Percentiles rank a stretch among this genome's conserved stretches.
Conservation (phyloP, 805 yeast genomes). For the Pichia cabralensis region DNA sequence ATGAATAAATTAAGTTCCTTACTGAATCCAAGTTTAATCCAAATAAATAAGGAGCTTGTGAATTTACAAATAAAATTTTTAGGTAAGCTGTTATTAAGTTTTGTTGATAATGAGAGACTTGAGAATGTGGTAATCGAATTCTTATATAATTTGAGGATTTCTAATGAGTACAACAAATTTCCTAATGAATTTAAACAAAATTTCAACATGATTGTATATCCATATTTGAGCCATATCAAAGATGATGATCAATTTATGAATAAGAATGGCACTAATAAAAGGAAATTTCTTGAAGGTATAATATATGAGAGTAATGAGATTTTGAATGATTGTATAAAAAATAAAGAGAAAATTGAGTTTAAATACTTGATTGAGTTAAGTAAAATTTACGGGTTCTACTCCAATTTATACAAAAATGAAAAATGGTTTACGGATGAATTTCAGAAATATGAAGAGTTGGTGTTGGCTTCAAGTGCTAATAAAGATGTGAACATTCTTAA, state of each 20-base stretch:
- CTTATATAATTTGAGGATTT: background rate
- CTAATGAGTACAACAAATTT: background rate
- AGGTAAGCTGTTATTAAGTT: conserved; percentile 2
- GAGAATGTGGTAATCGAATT: background rate
- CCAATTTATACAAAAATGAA: background rate
- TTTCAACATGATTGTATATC: conserved; percentile 1
- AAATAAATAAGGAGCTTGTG: conserved; percentile 6
- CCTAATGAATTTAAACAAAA: conserved; percentile 1
- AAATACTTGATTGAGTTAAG: conserved; percentile 7
- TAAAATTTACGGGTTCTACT: conserved; percentile 8
- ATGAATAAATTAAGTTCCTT: background rate
- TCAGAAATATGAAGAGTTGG: conserved; percentile 2
- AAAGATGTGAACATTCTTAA: background rate
- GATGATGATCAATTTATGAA: too few species aligned
- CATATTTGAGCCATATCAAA: conserved; percentile 1
- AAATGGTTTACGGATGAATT: conserved; percentile 8
- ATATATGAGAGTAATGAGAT: background rate
- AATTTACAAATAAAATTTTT: conserved; percentile 6
- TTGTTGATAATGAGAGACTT: background rate
- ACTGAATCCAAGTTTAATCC: conserved; percentile 4
- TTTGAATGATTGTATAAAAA: background rate
- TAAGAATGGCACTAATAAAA: background rate
- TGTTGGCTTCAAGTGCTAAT: too few species aligned
- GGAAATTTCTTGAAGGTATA: background rate
- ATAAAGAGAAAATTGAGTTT: conserved; percentile 2